Conservation (phyloP, 2,329 filamentous ascomycete species). For the Verticillium tricorpus region DNA sequence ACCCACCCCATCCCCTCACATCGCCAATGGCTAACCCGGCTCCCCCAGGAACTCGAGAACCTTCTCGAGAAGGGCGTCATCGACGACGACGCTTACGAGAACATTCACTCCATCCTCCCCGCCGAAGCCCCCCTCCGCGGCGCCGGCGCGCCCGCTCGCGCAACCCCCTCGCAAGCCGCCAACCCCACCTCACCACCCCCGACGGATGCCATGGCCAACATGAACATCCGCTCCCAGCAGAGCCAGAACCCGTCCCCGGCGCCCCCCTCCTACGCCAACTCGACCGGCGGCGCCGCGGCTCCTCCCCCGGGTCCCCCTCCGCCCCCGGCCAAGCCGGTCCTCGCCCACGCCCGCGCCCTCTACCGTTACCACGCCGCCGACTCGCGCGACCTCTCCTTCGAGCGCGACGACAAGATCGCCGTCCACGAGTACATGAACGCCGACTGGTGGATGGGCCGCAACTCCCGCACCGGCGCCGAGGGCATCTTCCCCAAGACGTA, state of each 20-base stretch:
- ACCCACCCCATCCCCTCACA: background rate
- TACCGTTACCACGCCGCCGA: slow-evolving; percentile 80
- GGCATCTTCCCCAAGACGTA: slow-evolving; percentile 96
- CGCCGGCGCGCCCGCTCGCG: slow-evolving; percentile 31
- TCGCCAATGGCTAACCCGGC: background rate
- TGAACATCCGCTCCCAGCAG: slow-evolving; percentile 24
- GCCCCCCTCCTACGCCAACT: slow-evolving; percentile 49
- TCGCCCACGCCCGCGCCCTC: slow-evolving; percentile 73
- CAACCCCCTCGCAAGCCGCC: slow-evolving; percentile 23
- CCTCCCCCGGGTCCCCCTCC: slow-evolving; percentile 15
- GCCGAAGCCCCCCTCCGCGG: slow-evolving; percentile 58
- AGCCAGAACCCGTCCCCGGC: slow-evolving; percentile 21
- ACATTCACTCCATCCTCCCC: slow-evolving; percentile 71
- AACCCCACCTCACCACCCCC: slow-evolving; percentile 22
- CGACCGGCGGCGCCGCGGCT: slow-evolving; percentile 25
- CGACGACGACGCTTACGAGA: slow-evolving; percentile 67
- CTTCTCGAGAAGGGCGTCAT: slow-evolving; percentile 81
- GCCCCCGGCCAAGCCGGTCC: slow-evolving; percentile 47
- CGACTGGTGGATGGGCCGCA: slow-evolving; percentile 94
- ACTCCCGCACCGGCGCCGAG: slow-evolving; percentile 75
- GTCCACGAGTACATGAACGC: slow-evolving; percentile 93
- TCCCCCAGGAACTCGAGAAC: slow-evolving; percentile 80
- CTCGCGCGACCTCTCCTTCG: slow-evolving; percentile 74
- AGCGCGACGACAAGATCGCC: slow-evolving; percentile 73
- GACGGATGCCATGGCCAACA: slow-evolving; percentile 36